Evolutionary conservation across 148 eudicot species (phyloP), one percentile per base, ranked within the genome.

Genomic region (Talinum fruticosum): DNA sequence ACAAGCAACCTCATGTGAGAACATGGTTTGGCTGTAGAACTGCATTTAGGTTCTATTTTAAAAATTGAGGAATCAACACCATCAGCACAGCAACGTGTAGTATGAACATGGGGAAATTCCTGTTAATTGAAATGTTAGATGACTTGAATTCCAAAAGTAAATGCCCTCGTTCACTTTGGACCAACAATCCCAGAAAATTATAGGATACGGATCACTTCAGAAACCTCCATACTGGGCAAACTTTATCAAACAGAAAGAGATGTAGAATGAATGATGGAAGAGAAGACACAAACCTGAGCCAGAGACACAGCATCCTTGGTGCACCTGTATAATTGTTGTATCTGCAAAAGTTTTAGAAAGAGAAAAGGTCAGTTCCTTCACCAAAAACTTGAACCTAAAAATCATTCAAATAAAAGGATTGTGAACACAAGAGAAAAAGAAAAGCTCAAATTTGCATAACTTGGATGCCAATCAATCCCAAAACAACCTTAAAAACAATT

Each of bases 241-340:
- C 33, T 10, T 32, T 15, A 21, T 18, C 71, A 72, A 49, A 37
- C 35, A 75, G 26, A 65, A 69, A 71, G 13, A 69, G 45, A 67
- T 14, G 19, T 19, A 66, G 24, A 14, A 54, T 36, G 26, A 73
- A 51, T 3, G 10, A 73, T 10, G 38, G 14, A 69, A 77, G 72
- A 82, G 75, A 49, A 77, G 65, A 86, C 80, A 78, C 88, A 87
- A 85, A 96, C 99, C 99, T 96, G 99, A 83, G 98, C 99, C 38
- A 96, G 84, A 44, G 99, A 96, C 72, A 89, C 81, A 54, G 90
- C 91, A 89, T 87, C 98, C 83, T 91, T 90, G 71, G 80, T 83
- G 81, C 87, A 87, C 86, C 96, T 79, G 78, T 82, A 81, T 86
- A 93, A 72, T 76, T 90, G 88, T 82, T 96, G 99, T 82, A 96